These are phyloP conservation scores for Cornus florida DNA, from an alignment of 148 eudicot species.

Conservation along the genomic window DNA sequence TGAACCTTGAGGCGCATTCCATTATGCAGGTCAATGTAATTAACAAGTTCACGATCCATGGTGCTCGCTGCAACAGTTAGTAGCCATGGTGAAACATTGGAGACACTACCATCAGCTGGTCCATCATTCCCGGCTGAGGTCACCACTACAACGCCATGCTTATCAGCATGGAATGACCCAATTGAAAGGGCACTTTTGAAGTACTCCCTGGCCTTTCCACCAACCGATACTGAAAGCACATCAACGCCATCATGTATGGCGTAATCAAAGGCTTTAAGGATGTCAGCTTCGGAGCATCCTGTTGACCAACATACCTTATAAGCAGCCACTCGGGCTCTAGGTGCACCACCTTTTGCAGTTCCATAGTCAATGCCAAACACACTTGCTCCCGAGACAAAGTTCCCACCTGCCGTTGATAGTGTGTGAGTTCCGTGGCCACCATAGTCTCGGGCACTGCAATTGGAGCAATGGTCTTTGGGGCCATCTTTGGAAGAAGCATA, in stretches of 20 bases:
- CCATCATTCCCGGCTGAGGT: slow-evolving; percentile 63
- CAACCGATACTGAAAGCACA: slow-evolving; percentile 37
- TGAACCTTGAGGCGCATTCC: slow-evolving; percentile 37
- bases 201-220: slow-evolving; percentile 31
- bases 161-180: slow-evolving; percentile 54
- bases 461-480: too few species aligned
- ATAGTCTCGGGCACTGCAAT: background rate
- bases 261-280: slow-evolving; percentile 46
- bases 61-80: slow-evolving; percentile 74
- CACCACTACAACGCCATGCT: slow-evolving; percentile 44
- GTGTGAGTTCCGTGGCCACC: slow-evolving; percentile 20
- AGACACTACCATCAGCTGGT: slow-evolving; percentile 32
- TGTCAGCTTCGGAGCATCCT: slow-evolving; percentile 44
- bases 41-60: slow-evolving; percentile 41
- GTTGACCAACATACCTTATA: slow-evolving; percentile 57
- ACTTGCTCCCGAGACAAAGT: slow-evolving; percentile 8
- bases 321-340: slow-evolving; percentile 59
- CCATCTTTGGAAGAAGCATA: background rate
- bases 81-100: slow-evolving; percentile 63
- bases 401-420: slow-evolving; percentile 6
- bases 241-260: too few species aligned
- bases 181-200: slow-evolving; percentile 39
- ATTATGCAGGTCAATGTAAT: slow-evolving; percentile 33
- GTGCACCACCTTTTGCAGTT: slow-evolving; percentile 66
- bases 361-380: slow-evolving; percentile 26